Evolutionary conservation across 345 rosid genomes (phyloP), one percentile per base, ranked within the genome.

Genomic region (Luvunga scandens): DNA sequence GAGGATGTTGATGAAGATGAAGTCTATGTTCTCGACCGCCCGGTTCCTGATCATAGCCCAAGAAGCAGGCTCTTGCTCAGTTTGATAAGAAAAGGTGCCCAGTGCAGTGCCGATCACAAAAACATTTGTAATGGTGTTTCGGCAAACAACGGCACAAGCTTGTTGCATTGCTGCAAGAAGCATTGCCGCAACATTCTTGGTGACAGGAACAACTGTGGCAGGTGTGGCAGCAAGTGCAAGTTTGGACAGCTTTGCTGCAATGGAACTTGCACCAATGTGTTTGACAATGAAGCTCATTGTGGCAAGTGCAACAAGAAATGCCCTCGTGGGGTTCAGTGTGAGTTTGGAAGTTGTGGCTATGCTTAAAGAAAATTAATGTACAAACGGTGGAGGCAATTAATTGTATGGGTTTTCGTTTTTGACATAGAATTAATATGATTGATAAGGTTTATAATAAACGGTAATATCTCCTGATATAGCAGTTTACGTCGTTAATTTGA

Each of bases 111-210:
- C 2, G 53, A 3, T 8, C 13, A 36, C 4, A 1, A 75, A 71
- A 92, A 83, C 70, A 83, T 89, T 22, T 91, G 98, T 76, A 79
- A 90, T 14, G 92, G 95, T 0, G 81, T 90, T 9, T 64, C 78
- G 0, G 93, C 91, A 0, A 90, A 91, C 86, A 88, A 90, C 1
- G 92, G 95, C 60, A 90, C 91, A 1, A 77, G 87, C 72, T 75
- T 87, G 36, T 81, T 93, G 30, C 60, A 84, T n/a, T 94, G 98
- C 60, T 94, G 98, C 89, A 89, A 89, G 90, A 87, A 18, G 19
- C 97, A 90, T 78, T 93, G 97, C 79, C 75, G 91, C 8, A 87
- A 92, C 62, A 74, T 87, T 34, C 82, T 83, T 9, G 76, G 91
- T 6, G 97, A 92, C 79, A 9, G 25, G 88, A 87, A 90, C 78